phyloP scores from a whole-genome alignment of 176 grass and related monocot species.

The Eleusine indica region DNA sequence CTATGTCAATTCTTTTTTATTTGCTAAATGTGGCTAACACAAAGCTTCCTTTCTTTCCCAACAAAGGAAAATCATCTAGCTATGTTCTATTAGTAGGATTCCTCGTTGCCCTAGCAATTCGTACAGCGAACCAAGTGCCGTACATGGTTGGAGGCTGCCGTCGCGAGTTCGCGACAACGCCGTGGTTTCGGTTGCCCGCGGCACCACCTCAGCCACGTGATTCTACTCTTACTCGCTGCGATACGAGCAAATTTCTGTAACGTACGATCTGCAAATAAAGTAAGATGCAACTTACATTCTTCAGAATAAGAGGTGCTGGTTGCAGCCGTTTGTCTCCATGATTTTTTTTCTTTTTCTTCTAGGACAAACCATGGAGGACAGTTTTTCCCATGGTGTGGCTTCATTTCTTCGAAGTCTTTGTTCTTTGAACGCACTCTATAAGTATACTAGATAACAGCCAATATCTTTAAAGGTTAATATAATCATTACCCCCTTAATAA shows the following conservation, averaged over 20 bases:
- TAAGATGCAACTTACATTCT: background rate
- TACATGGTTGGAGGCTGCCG: conserved; percentile 4
- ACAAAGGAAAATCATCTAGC: too few species aligned
- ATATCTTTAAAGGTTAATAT: too few species aligned
- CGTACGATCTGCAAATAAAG: background rate
- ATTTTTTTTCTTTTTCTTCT: background rate
- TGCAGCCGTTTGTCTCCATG: background rate
- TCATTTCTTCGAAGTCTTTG: background rate
- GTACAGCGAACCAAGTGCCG: background rate
- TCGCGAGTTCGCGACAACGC: too few species aligned
- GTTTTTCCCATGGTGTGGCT: background rate
- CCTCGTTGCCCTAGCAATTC: background rate
- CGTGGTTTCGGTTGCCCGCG: background rate
- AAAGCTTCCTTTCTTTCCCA: too few species aligned
- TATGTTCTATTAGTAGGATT: too few species aligned
- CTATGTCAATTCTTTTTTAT: too few species aligned
- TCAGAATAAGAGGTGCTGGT: background rate
- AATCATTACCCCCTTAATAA: too few species aligned
- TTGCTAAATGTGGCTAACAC: too few species aligned
- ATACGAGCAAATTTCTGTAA: background rate
- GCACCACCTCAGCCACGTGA: conserved; percentile 5
- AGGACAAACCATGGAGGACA: too few species aligned
- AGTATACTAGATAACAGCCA: too few species aligned
- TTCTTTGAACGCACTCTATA: background rate
- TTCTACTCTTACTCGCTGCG: background rate